A percentile compares a stretch with the other conserved stretches of the same genome.
phyloP scores from a whole-genome alignment of 2,329 filamentous ascomycete genomes.

The Ophiostoma ulmi region DNA sequence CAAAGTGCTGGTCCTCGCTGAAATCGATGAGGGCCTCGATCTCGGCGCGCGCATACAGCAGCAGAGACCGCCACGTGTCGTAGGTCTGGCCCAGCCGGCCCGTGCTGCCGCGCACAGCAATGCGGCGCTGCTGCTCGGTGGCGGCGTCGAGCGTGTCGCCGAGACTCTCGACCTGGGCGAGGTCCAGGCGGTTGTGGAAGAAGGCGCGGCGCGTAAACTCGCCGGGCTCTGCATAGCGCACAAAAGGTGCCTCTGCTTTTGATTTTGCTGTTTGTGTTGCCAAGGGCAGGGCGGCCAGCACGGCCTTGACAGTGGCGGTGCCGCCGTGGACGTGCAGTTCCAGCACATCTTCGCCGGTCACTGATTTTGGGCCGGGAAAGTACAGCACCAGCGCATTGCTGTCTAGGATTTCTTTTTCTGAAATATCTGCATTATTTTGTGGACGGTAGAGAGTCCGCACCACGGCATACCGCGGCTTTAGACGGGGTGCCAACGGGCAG shows the following conservation, averaged over 20 bases:
- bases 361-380: slow-evolving; percentile 75
- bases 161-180: slow-evolving; percentile 73
- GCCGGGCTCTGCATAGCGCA: slow-evolving; percentile 66
- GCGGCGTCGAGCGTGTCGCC: slow-evolving; percentile 61
- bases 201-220: slow-evolving; percentile 95
- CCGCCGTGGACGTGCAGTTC: slow-evolving; percentile 96
- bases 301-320: slow-evolving; percentile 78
- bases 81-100: slow-evolving; percentile 68
- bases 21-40: slow-evolving; percentile 96
- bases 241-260: not conserved
- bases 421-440: not conserved
- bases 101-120: slow-evolving; percentile 74
- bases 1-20: slow-evolving; percentile 94
- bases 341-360: slow-evolving; percentile 86
- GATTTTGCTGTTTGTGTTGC: not conserved
- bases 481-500: slow-evolving; percentile 44
- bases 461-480: slow-evolving; percentile 55
- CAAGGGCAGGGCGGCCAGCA: slow-evolving; percentile 68
- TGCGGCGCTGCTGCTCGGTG: slow-evolving; percentile 87
- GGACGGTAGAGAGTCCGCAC: slow-evolving; percentile 68
- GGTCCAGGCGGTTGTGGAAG: slow-evolving; percentile 74
- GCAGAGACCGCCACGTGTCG: slow-evolving; percentile 70
- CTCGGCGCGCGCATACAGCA: slow-evolving; percentile 80
- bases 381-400: slow-evolving; percentile 74
- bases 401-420: slow-evolving; percentile 60